phyloP scores from a whole-genome alignment of 164 flowering plant species.

The Saururus chinensis region DNA sequence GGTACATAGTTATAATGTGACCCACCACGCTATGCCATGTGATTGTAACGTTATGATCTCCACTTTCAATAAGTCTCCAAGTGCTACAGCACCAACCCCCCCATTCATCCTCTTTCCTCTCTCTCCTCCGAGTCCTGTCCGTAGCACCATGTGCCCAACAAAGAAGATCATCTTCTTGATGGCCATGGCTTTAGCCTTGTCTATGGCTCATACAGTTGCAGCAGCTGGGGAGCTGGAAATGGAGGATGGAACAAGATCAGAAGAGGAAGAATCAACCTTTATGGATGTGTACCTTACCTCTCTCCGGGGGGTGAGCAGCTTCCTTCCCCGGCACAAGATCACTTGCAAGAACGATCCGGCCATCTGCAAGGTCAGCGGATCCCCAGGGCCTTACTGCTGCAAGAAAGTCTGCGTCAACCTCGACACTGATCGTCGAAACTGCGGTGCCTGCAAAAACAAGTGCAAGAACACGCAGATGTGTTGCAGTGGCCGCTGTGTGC shows the following conservation, averaged over 20 bases:
- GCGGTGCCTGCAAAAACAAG: slow-evolving; percentile 1
- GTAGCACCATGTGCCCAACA: no score
- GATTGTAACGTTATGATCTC: no score
- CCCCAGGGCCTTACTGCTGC: slow-evolving; percentile 4
- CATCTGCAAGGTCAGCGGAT: neutral
- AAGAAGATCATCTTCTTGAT: no score
- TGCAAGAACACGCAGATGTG: slow-evolving; percentile 3
- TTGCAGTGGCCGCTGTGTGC: neutral
- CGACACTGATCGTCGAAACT: neutral
- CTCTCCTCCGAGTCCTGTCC: no score
- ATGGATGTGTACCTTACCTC: neutral
- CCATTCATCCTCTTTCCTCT: no score
- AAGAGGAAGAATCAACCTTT: neutral
- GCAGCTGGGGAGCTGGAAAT: neutral
- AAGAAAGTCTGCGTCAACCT: slow-evolving; percentile 1
- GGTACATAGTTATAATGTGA: no score
- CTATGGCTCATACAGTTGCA: no score
- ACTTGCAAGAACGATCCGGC: neutral
- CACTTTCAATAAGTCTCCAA: no score
- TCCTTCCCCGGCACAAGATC: neutral
- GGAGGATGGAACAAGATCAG: neutral
- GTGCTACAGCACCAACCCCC: no score
- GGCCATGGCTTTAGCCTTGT: no score
- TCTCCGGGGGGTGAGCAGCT: slow-evolving; percentile 1
- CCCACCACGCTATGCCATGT: no score